Base-by-base conservation (phyloP, 306 rosid species). In the Elaeagnus macrophylla region DNA sequence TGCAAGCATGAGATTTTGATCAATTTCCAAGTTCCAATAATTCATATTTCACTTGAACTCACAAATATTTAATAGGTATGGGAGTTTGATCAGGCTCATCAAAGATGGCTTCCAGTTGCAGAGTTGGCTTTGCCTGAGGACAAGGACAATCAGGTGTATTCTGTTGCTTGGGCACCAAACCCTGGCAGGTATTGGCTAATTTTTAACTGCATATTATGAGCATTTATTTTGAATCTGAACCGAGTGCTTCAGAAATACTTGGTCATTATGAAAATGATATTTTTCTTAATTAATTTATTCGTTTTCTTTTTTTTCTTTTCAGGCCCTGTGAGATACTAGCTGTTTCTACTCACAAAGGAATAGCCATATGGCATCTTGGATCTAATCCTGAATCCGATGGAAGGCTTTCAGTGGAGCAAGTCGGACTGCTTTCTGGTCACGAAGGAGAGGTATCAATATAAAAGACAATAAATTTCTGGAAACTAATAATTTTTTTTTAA, bases 41-140 rank as follows among this genome's bases (percentile, higher is more conserved):
- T 45, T 13, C 19, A 45, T 9, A 14, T 45, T 45, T 45, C 15
- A 5, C 39, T 35, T 57, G 51, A 36, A 17, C 41, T 19, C 39
- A 19, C 53, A 50, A 41, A 37, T 12, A 37, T 46, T 17, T 9
- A 19, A 35, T 65, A 87, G 99, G 83, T 91, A 49, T 91, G 95
- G 96, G 95, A 91, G 69, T 87, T 91, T 70, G 93, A 91, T 75
- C 83, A 80, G 60, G 93, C 82, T 79, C 99, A 91, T 72, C 99
- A 82, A 60, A 84, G 95, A 82, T 87, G 99, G 99, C 89, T 87
- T 67, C 99, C 96, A 10, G 95, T 91, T 59, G 95, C 99, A 46
- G 93, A 87, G 73, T 51, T 91, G 82, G 85, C 81, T n/a, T 63
- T 69, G 49, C 71, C 83, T 25, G 85, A 57, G 52, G 84, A 87